phyloP scores from a whole-genome alignment of 495 filamentous ascomycete species.

The Penicillium pancosmium region DNA sequence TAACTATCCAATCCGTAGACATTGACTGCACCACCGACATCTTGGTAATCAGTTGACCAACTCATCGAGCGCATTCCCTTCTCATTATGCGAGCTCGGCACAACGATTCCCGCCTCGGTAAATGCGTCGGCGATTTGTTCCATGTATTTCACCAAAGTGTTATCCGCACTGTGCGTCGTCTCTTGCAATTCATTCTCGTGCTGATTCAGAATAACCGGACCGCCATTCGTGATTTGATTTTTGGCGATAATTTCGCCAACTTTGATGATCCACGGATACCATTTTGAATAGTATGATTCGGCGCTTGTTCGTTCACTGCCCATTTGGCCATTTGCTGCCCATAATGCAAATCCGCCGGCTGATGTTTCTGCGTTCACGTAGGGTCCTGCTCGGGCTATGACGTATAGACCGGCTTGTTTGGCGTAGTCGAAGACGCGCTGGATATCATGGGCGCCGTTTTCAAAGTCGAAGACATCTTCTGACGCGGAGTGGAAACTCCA shows the following conservation, averaged over 20 bases:
- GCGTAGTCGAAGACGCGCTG: constrained; percentile 57
- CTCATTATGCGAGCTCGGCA: constrained; percentile 56
- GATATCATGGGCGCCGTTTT: constrained; percentile 56
- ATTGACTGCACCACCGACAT: constrained; percentile 58
- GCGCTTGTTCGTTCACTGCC: constrained; percentile 47
- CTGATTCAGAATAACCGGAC: constrained; percentile 56
- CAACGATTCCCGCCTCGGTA: constrained; percentile 49
- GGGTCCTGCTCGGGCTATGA: constrained; percentile 60
- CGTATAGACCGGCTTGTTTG: constrained; percentile 58
- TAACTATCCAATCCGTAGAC: constrained; percentile 60
- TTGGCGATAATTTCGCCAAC: constrained; percentile 50
- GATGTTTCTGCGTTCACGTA: constrained; percentile 60
- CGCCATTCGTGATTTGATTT: constrained; percentile 55
- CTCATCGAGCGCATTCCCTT: constrained; percentile 53
- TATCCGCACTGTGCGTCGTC: constrained; percentile 34
- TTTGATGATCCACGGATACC: constrained; percentile 48
- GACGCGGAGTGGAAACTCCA: constrained; percentile 58
- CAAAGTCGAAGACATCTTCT: constrained; percentile 56
- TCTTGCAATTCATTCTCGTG: constrained; percentile 58
- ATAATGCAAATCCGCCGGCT: constrained; percentile 54
- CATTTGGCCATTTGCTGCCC: constrained; percentile 54
- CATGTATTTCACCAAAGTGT: constrained; percentile 54
- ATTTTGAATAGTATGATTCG: constrained; percentile 42
- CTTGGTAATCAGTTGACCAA: constrained; percentile 58
- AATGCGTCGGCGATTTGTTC: constrained; percentile 52